A percentile compares a stretch with the other conserved stretches of the same genome.
These are phyloP conservation scores for Excoecaria agallocha DNA, from an alignment of 345 rosid species.

Conservation along the genomic window DNA sequence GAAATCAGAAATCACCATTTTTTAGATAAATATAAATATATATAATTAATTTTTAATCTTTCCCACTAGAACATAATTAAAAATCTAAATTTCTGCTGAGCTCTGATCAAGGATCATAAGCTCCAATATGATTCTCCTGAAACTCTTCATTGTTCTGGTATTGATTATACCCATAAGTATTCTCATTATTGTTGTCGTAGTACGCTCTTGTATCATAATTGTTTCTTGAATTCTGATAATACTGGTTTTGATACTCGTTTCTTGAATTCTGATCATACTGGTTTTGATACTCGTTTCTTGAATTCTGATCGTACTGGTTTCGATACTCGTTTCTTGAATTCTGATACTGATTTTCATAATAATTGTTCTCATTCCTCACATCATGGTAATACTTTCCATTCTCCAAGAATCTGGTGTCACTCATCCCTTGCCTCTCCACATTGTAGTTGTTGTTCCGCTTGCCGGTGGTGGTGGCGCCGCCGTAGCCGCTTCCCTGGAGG, in stretches of 20 bases:
- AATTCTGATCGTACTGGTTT: too few species aligned
- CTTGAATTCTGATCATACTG: constrained; percentile 17
- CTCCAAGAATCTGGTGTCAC: constrained; percentile 28
- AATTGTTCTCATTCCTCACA: background rate
- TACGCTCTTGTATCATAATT: constrained; percentile 8
- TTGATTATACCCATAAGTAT: background rate
- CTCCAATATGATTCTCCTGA: constrained; percentile 8
- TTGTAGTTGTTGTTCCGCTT: background rate
- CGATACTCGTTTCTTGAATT: constrained; percentile 2
- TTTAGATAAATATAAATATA: background rate
- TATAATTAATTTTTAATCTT: background rate
- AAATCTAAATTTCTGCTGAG: background rate
- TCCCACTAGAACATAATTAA: constrained; percentile 7
- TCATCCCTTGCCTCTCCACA: constrained; percentile 26
- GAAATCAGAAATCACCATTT: background rate
- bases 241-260: background rate
- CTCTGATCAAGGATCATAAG: constrained; percentile 6
- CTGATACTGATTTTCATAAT: constrained; percentile 12
- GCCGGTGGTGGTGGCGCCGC: background rate
- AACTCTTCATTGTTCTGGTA: constrained; percentile 25
- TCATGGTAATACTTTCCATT: constrained; percentile 22
- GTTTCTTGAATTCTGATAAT: too few species aligned
- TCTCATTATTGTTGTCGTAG: constrained; percentile 3
- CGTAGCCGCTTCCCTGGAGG: constrained; percentile 14
- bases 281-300: too few species aligned